Evolutionary conservation across 805 yeast species (phyloP).

Genomic region (Cyberlindnera euphorbiiphila): DNA sequence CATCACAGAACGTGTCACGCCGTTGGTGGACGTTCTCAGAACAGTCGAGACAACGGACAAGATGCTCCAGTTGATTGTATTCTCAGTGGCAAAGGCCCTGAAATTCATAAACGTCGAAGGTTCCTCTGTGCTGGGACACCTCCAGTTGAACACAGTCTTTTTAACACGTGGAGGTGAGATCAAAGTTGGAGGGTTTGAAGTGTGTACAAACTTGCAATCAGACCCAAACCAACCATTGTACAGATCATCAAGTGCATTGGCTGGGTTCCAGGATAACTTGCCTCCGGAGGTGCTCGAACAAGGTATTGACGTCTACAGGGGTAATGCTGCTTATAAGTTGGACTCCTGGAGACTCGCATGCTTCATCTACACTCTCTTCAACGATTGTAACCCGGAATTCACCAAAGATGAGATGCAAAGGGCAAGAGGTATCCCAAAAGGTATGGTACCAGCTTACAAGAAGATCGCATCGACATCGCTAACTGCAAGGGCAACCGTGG

Average conservation of each 20-base stretch:
- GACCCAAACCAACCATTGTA: constrained; percentile 31
- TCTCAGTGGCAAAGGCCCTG: constrained; percentile 50
- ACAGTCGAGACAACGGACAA: constrained; percentile 31
- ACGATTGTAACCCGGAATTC: constrained; percentile 17
- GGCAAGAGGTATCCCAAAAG: constrained; percentile 33
- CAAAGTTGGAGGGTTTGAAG: constrained; percentile 80
- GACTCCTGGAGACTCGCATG: constrained; percentile 66
- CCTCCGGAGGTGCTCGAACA: constrained; percentile 52
- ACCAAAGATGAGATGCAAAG: constrained; percentile 9
- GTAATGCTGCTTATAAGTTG: constrained; percentile 39
- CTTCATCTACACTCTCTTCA: constrained; percentile 46
- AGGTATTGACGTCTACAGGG: constrained; percentile 40
- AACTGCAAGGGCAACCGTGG: constrained; percentile 36
- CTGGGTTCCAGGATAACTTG: constrained; percentile 30
- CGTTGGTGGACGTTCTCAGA: constrained; percentile 41
- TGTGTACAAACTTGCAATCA: constrained; percentile 44
- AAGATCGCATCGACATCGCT: constrained; percentile 37
- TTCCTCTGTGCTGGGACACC: constrained; percentile 58
- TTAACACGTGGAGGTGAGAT: constrained; percentile 74
- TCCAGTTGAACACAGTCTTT: constrained; percentile 54
- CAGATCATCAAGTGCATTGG: constrained; percentile 32
- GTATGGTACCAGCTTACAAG: constrained; percentile 32
- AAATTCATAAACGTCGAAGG: constrained; percentile 54
- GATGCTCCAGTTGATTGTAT: constrained; percentile 50
- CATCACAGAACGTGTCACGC: constrained; percentile 63